Base-by-base conservation (phyloP, 1,284 basidiomycete species). In the Boletus sp. region DNA sequence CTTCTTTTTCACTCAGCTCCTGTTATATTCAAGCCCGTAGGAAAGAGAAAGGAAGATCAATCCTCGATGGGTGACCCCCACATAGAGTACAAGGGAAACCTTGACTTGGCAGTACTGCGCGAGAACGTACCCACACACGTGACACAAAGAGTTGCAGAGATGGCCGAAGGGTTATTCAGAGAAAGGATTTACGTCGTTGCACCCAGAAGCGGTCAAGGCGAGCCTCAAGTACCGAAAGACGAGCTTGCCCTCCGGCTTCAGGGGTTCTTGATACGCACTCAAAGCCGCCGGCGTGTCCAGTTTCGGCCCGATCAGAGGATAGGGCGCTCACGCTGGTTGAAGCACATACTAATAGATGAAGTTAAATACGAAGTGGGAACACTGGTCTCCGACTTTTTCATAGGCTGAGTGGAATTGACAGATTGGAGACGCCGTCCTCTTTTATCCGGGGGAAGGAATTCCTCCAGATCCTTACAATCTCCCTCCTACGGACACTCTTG, bases 341-440 rank as follows among this genome's bases (percentile, higher is more conserved):
- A 67, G 33, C 51, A 66, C 40, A 50, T 61, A n/a, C 14, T 57
- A 14, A 69, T 65, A 42, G 66, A 69, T 32, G 53, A 33, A 0
- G 23, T 61, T 16, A 51, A 53, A 36, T 65, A 68, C 22, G 51
- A 62, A 41, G 63, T 68, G 43, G 19, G 46, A 14, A n/a, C 1
- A 9, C 12, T 6, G 6, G 7, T 73, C 74, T 41, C n/a, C n/a
- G n/a, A 37, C 65, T 57, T 19, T 39, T 27, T 3, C 42, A 35
- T 44, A 13, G 1, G 4, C 23, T 48, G 41, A 53, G 5, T 7
- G 17, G 22, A 17, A 27, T 46, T 20, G 37, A 37, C 26, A 86
- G 83, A 61, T 77, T 35, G 82, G 80, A 0, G 81, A 86, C 52
- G 72, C 74, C 16, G 67, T 84, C 5, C 47, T 83, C 4, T 64